Evolutionary conservation across 2,329 filamentous ascomycete genomes (phyloP).

Genomic region (Akanthomyces muscarius): DNA sequence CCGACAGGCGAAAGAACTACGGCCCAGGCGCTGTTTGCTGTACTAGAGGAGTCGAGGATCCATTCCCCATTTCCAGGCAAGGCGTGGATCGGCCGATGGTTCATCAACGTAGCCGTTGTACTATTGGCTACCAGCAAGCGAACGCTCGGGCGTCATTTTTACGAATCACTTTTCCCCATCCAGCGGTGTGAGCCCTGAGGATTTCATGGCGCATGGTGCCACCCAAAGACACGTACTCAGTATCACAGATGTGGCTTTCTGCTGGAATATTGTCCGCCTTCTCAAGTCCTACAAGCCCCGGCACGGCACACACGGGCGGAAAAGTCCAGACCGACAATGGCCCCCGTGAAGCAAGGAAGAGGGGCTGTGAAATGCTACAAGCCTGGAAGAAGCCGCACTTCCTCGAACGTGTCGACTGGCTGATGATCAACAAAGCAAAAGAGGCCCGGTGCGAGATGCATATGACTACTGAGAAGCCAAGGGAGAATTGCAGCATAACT

Average conservation of each 20-base stretch:
- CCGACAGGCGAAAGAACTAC: background rate
- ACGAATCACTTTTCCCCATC: background rate
- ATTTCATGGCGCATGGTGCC: background rate
- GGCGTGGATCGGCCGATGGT: background rate
- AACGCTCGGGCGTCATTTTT: background rate
- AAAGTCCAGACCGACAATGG: background rate
- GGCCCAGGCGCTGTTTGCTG: background rate
- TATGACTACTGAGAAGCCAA: background rate
- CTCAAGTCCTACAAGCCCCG: background rate
- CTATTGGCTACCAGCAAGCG: slow-evolving; percentile 5
- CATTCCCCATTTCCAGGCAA: background rate
- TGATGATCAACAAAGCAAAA: background rate
- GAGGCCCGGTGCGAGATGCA: background rate
- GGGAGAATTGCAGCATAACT: background rate
- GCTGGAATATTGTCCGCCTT: slow-evolving; percentile 1
- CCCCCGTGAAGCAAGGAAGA: background rate
- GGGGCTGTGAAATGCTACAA: background rate
- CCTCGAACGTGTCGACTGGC: background rate
- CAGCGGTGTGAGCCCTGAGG: slow-evolving; percentile 5
- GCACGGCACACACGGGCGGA: background rate
- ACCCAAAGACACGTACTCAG: background rate
- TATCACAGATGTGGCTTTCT: background rate
- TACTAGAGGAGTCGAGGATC: background rate
- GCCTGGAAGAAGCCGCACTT: background rate
- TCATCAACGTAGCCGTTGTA: background rate